Evolutionary conservation across 1,284 basidiomycete species (phyloP).

Genomic region (Papiliotrema fonsecae): DNA sequence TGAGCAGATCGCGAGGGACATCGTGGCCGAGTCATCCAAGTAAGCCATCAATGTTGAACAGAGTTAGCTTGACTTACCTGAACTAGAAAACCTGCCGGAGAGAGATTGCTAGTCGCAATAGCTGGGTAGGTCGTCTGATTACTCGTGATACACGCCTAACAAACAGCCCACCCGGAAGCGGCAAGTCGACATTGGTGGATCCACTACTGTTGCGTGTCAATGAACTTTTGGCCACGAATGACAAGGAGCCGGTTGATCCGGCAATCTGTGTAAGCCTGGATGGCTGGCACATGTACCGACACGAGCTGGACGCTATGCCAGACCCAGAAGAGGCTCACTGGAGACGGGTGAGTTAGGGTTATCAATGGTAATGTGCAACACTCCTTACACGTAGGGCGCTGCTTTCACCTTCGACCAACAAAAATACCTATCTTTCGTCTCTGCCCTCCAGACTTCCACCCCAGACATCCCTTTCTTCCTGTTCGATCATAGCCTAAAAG

Average conservation of each 20-base stretch:
- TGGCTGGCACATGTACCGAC: constrained; percentile 52
- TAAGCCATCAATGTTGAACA: too few relatives aligned
- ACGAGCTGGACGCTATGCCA: constrained; percentile 37
- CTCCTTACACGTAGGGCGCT: constrained; percentile 35
- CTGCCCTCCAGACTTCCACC: constrained; percentile 56
- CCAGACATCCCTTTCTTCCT: constrained; percentile 37
- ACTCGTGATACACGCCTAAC: too few relatives aligned
- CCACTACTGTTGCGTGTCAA: constrained; percentile 46
- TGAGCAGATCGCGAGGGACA: constrained; percentile 9
- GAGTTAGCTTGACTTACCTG: too few relatives aligned
- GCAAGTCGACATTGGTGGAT: constrained; percentile 51
- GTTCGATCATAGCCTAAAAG: constrained; percentile 53
- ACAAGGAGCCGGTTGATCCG: constrained; percentile 6
- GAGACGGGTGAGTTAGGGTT: constrained; percentile 29
- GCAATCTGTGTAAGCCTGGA: constrained; percentile 52
- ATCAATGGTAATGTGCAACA: constrained; percentile 24
- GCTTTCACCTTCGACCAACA: constrained; percentile 49
- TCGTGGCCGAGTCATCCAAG: constrained; percentile 10
- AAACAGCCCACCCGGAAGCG: constrained; percentile 48
- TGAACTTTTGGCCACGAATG: constrained; percentile 14
- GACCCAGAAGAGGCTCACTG: constrained; percentile 30
- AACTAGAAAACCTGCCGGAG: too few relatives aligned
- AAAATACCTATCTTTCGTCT: constrained; percentile 68
- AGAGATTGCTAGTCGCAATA: constrained; percentile 61
- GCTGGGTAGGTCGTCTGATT: constrained; percentile 24